Conservation (phyloP, 495 filamentous ascomycete species). For the Aspergillus kassunensis region DNA sequence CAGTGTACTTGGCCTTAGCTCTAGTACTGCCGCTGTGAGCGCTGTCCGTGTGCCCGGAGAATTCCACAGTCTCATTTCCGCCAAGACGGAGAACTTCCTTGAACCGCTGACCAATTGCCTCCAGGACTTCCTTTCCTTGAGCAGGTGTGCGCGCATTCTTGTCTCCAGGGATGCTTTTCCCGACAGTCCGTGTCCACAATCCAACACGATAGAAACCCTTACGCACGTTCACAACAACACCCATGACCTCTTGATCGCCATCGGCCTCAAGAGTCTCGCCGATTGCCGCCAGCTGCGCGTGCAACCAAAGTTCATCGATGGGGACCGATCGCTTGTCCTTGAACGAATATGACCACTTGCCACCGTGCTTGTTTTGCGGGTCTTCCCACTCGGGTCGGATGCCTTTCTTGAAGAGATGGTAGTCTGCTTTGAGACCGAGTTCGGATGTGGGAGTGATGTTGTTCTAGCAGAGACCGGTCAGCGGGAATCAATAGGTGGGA, state of each 20-base stretch:
- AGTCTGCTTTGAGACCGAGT: slow-evolving; percentile 94
- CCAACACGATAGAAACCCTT: slow-evolving; percentile 97
- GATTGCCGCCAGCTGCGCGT: slow-evolving; percentile 93
- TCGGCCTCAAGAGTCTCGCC: slow-evolving; percentile 96
- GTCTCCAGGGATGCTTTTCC: slow-evolving; percentile 71
- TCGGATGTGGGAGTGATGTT: slow-evolving; percentile 97
- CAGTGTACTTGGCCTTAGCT: slow-evolving; percentile 89
- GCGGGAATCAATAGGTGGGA: not conserved
- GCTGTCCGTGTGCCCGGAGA: slow-evolving; percentile 92
- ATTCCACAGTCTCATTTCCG: slow-evolving; percentile 74
- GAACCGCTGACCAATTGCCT: slow-evolving; percentile 80
- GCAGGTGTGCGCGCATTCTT: slow-evolving; percentile 68
- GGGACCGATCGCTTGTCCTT: slow-evolving; percentile 86
- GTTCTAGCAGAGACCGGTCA: slow-evolving; percentile 57
- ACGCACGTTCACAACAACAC: slow-evolving; percentile 96
- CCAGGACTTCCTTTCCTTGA: slow-evolving; percentile 77
- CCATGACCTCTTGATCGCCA: slow-evolving; percentile 92
- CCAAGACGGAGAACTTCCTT: slow-evolving; percentile 82
- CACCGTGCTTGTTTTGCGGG: slow-evolving; percentile 94
- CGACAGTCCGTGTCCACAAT: slow-evolving; percentile 86
- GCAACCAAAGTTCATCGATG: slow-evolving; percentile 95
- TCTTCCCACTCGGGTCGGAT: slow-evolving; percentile 99
- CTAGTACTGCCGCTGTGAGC: slow-evolving; percentile 89
- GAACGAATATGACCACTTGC: slow-evolving; percentile 97
- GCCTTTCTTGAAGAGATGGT: slow-evolving; percentile 98